A percentile compares a stretch with the other conserved stretches of the same genome.
phyloP scores from a whole-genome alignment of 2,329 filamentous ascomycete genomes.

The Penicillium griseofulvum region DNA sequence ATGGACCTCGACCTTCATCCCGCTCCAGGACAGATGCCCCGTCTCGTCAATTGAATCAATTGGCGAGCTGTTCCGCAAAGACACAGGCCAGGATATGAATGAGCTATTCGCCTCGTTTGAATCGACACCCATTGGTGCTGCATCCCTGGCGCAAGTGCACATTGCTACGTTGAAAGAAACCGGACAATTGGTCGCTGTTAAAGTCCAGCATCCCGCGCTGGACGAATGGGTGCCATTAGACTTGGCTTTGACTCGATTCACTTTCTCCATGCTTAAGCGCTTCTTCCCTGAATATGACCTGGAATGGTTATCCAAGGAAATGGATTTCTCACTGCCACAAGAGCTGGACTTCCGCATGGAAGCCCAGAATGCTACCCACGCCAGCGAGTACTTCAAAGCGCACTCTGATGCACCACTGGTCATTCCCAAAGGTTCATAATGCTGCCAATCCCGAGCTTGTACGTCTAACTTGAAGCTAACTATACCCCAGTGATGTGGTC shows the following conservation, averaged over 20 bases:
- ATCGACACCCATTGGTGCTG: constrained; percentile 77
- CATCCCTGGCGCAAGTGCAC: constrained; percentile 92
- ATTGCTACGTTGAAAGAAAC: constrained; percentile 77
- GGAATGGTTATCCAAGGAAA: constrained; percentile 90
- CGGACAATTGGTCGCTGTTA: constrained; percentile 87
- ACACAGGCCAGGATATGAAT: constrained; percentile 75
- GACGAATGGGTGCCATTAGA: constrained; percentile 90
- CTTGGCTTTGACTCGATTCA: constrained; percentile 79
- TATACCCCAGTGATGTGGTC: constrained; percentile 71
- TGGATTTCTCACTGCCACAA: constrained; percentile 84
- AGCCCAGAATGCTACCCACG: constrained; percentile 76
- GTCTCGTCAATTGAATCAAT: constrained; percentile 87
- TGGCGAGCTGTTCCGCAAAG: constrained; percentile 76
- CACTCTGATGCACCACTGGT: constrained; percentile 76
- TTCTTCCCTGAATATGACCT: constrained; percentile 98
- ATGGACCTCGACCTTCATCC: constrained; percentile 95
- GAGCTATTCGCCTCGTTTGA: constrained; percentile 88
- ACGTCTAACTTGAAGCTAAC: constrained; percentile 14
- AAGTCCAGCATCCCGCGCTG: constrained; percentile 88
- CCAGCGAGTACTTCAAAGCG: constrained; percentile 74
- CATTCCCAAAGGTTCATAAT: constrained; percentile 63
- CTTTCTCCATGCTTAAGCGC: constrained; percentile 81
- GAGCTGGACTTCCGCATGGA: constrained; percentile 89
- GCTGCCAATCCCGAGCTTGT: neutral
- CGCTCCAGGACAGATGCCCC: constrained; percentile 91